Base-by-base conservation (phyloP, 371 early-diverging fungal species). In the Dichotomocladium elegans region DNA sequence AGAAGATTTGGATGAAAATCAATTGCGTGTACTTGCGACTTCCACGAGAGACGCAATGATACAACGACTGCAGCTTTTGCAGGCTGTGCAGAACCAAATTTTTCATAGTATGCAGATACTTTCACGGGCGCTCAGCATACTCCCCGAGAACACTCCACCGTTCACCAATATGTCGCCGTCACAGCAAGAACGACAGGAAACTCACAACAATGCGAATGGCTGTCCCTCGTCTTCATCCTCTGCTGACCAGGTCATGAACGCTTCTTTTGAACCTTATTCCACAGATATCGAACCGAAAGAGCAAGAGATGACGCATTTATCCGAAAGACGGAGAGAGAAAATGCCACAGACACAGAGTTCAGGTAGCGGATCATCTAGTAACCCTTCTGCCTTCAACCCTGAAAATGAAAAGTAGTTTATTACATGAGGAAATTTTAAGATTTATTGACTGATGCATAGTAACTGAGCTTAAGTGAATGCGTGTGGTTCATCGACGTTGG, bases 11-110 rank as follows among this genome's bases (percentile, higher is more conserved):
- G 69, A 82, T 9, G 85, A 88, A 17, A 80, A 72, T 1, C 79
- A 90, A 44, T 57, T 89, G 15, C 59, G 43, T 8, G 50, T 49
- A 2, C 53, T 90, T 55, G 81, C 87, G 11, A 77, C 72, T 0
- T 57, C 61, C 3, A 76, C 87, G 8, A 59, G 86, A 27, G 80
- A 81, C 14, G 81, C 80, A 0, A 73, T 88, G 25, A 71, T 77
- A 24, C 74, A 79, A 31, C 78, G 88, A 3, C 57, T 90, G 9
- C 65, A 64, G 1, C 67, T 85, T 3, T 43, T 89, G 29, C 78
- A 82, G 37, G 63, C 72, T 0, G 74, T 86, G 1, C 86, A 90
- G 53, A 47, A 54, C 1, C 89, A 90, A 60, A 76, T 88, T 40
- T 74, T 79, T 15, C 80, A 82, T 4, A 58, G 81, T 1, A 80